Base-by-base conservation (phyloP, 495 filamentous ascomycete species). In the Chaetomium cochliodes region DNA sequence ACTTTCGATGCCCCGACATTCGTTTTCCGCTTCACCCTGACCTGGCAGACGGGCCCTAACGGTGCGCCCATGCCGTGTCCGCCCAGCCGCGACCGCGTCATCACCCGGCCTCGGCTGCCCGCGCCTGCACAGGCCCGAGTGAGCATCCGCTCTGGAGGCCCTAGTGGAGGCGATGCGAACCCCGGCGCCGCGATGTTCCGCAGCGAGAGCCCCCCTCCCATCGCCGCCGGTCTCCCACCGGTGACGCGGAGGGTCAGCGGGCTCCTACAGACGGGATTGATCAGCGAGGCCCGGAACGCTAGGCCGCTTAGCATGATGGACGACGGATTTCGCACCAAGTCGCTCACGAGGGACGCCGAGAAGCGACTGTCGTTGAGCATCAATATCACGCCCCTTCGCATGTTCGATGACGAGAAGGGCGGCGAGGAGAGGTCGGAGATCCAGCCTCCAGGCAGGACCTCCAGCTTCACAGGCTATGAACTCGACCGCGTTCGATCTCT, bases 81-180 rank as follows among this genome's bases (percentile, higher is more conserved):
- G 57, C 69, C 76, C 13, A 68, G 74, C 1, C 72, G 74, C 9
- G 73, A 81, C 58, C 73, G 76, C 18, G 71, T 79, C 62, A 82
- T 97, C 6, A 84, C 80, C 58, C 83, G 89, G 8, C 92, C 94
- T 0, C 85, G 89, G 39, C 82, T 98, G 2, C 93, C 94, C 2
- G 82, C 85, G 2, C 84, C 88, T 4, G 88, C 92, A 1, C 87
- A 90, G 64, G 73, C 76, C 13, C 78, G 81, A 55, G 72, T 90
- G 25, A 81, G 84, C 64, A 67, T 69, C 16, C 73, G 75, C 13
- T 60, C 63, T 9, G 60, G 61, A 20, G 58, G 63, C 1, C 33
- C 33, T 7, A 12, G 18, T 7, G 57, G 59, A 5, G 41, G 23
- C 41, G 28, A 50, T 41, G 58, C 39, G 16, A 41, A 8, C 33